Evolutionary conservation across 2,329 filamentous ascomycete species (phyloP), one percentile per base, ranked within the genome.

Genomic region (Fusarium sp.): DNA sequence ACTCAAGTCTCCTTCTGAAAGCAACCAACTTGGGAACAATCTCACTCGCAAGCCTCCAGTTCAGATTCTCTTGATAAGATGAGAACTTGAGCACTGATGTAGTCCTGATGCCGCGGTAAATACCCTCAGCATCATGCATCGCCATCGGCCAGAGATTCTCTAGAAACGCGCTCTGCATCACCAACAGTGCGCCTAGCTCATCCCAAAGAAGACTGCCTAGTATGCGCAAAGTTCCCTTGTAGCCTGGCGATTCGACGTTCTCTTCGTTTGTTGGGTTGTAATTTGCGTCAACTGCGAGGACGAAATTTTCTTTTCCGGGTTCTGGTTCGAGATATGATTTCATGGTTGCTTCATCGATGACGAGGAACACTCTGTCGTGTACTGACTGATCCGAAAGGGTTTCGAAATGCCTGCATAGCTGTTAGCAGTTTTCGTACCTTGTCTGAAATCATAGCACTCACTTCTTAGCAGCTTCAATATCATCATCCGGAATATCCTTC

Each of bases 121-220:
- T 44, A 4, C 39, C 33, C 8, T 66, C 47, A 3, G 72, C 56
- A 13, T 78, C 63, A 22, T 68, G 52, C 73, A 79, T 73, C 3
- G 72, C 75, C 38, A 76, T 55, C 2, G 77, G 77, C 78, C 78
- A 79, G 5, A 79, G 51, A 8, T 74, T 45, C 12, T 36, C n/a
- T 10, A 75, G 68, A 4, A 38, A 38, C 0, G 66, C 62, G 11
- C 64, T 70, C 58, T 77, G 74, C 10, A 60, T 75, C 5, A 85
- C 78, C 4, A 86, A 73, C 17, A 84, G 79, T 3, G 78, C 73
- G 1, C 70, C 59, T 0, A 79, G 15, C 5, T 79, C 77, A 22
- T 79, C 77, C 77, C 77, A 79, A 3, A 79, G 8, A 1, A 79
- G 41, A 31, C 78, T 79, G 0, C 77, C 69, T 0, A 78, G 60